Conservation (phyloP, 345 rosid species). For the Cardamine occulta region DNA sequence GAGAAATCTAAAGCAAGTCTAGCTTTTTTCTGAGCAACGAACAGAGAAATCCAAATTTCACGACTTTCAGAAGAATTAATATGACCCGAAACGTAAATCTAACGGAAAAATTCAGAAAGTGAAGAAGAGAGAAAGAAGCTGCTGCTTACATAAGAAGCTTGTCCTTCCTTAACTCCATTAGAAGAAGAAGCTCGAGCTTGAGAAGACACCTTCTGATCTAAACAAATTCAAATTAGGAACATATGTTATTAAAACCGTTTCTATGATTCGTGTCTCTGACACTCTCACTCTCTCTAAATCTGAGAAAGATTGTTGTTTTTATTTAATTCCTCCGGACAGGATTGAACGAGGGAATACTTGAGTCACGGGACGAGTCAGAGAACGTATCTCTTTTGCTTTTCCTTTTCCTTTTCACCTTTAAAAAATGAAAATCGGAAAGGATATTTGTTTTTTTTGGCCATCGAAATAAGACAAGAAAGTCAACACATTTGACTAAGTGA, state of each 20-base stretch:
- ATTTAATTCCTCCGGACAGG: conserved; percentile 28
- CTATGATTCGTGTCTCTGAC: conserved; percentile 25
- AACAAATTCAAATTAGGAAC: background rate
- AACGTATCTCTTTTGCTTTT: conserved; percentile 18
- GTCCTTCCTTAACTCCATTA: conserved; percentile 69
- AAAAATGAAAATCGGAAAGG: conserved; percentile 7
- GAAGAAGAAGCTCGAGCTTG: conserved; percentile 28
- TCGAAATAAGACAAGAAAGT: conserved; percentile 29
- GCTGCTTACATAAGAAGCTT: conserved; percentile 58
- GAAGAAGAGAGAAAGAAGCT: background rate
- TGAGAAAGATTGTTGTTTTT: conserved; percentile 6
- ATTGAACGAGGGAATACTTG: conserved; percentile 28
- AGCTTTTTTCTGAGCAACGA: conserved; percentile 10
- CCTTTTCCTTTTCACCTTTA: background rate
- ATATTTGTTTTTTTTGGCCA: conserved; percentile 33
- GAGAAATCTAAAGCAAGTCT: conserved; percentile 22
- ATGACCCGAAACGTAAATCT: conserved; percentile 30
- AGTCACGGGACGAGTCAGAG: conserved; percentile 46
- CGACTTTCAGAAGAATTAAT: conserved; percentile 23
- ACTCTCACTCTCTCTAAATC: conserved; percentile 42
- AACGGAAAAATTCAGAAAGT: background rate
- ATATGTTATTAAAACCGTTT: background rate
- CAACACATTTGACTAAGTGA: conserved; percentile 30
- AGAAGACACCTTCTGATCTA: conserved; percentile 30
- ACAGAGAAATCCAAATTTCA: background rate